Evolutionary conservation across 371 early-diverging fungal genomes (phyloP), one percentile per base, ranked within the genome.

Genomic region (Mucor circinelloides): DNA sequence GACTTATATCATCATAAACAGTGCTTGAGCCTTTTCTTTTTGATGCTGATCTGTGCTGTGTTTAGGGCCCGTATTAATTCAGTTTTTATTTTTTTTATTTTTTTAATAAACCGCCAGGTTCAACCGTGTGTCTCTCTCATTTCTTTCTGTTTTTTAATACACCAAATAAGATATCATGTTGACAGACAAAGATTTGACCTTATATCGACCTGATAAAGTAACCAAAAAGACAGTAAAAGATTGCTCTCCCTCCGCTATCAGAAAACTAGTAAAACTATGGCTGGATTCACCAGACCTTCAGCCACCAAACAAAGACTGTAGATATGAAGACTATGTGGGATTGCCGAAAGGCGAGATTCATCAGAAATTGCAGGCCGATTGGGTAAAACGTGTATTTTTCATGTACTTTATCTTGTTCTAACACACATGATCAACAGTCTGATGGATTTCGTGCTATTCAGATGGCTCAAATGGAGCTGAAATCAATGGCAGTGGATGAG

Each of bases 391-490:
- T n/a, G 42, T n/a, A 17, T n/a, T 42, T n/a, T 5, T 44, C 8
- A 6, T 44, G 44, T 25, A 19, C 3, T 21, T 6, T 48, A 5
- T 23, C 21, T 48, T 23, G 6, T 36, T 36, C 36, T 36, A 13
- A 36, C 13, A 1, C 21, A 10, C 50, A 50, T 25, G 60, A n/a
- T 15, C 1, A n/a, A 15, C 56, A 70, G 80, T 58, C 64, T 32
- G 63, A 66, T 7, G 85, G 85, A 17, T 68, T 85, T 10, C 69
- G 46, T 25, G 67, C 75, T 21, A 58, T 72, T 2, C 85, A 85
- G 63, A 42, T 82, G 10, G 80, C 83, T 0, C 80, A 82, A 30
- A 27, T 85, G 21, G 85, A 82, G 32, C 60, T 83, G 19, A 55
- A 66, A 19, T 75, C 9, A 9, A 19, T 50, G 12, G 25, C 50